These are phyloP conservation scores for Colletotrichum gigasporum DNA, from an alignment of 2,329 filamentous ascomycete species.

Conservation along the genomic window DNA sequence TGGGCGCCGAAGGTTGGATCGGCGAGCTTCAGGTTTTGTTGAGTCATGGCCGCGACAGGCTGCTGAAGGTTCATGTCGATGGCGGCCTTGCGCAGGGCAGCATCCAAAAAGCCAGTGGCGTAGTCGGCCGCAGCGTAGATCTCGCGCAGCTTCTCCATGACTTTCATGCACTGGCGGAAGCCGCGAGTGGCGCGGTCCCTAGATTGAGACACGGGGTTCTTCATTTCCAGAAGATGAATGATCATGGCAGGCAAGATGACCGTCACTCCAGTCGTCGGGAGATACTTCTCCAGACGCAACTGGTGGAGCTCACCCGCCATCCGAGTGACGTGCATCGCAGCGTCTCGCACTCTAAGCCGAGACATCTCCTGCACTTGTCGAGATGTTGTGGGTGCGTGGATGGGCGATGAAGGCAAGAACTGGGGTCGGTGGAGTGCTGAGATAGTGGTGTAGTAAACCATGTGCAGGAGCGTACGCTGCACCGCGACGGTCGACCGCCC, in stretches of 20 bases:
- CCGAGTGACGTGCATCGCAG: conserved; percentile 85
- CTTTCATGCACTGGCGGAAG: conserved; percentile 92
- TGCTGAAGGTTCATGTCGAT: conserved; percentile 67
- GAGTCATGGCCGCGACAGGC: conserved; percentile 46
- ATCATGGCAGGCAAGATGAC: conserved; percentile 93
- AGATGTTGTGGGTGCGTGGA: conserved; percentile 60
- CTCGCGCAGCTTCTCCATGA: conserved; percentile 87
- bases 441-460: conserved; percentile 92
- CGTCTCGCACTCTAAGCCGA: conserved; percentile 81
- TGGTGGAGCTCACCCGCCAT: conserved; percentile 82
- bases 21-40: conserved; percentile 38
- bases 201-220: conserved; percentile 77
- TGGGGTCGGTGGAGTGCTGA: conserved; percentile 92
- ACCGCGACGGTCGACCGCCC: conserved; percentile 70
- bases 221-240: conserved; percentile 92
- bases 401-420: conserved; percentile 79
- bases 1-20: conserved; percentile 50
- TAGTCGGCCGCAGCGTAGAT: conserved; percentile 96
- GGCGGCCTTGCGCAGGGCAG: conserved; percentile 86
- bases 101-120: conserved; percentile 93
- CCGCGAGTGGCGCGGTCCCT: conserved; percentile 79
- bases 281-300: conserved; percentile 77
- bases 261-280: conserved; percentile 91
- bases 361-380: conserved; percentile 84
- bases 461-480: conserved; percentile 87